Conservation (phyloP, 331 rosid genomes). For the Pyrus hybrid region DNA sequence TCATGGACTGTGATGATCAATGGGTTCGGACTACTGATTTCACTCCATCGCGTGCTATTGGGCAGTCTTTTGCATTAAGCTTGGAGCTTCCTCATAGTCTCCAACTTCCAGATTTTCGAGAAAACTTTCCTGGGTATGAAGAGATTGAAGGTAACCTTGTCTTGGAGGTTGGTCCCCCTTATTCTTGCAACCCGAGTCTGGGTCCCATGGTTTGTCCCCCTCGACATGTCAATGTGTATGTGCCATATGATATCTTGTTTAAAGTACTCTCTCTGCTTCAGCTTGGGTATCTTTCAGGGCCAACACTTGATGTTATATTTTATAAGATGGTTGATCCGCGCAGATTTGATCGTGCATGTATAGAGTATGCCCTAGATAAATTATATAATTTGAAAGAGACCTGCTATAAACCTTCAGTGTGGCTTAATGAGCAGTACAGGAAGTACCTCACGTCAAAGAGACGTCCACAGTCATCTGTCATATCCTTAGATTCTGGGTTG, state of each 20-base stretch:
- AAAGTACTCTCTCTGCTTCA: constrained; percentile 59
- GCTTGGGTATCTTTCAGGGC: constrained; percentile 54
- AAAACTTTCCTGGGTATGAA: constrained; percentile 47
- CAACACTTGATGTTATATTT: constrained; percentile 32
- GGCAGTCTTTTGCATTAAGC: constrained; percentile 64
- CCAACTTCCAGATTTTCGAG: constrained; percentile 43
- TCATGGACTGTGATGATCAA: constrained; percentile 42
- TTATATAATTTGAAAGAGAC: constrained; percentile 36
- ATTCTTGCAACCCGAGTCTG: constrained; percentile 28
- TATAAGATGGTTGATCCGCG: constrained; percentile 49
- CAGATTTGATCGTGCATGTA: constrained; percentile 7
- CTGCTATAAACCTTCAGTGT: constrained; percentile 52
- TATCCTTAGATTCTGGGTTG: constrained; percentile 51
- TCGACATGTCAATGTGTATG: constrained; percentile 34
- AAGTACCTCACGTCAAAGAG: constrained; percentile 16
- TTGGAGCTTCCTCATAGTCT: constrained; percentile 40
- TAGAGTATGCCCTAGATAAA: constrained; percentile 48
- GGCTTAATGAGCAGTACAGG: constrained; percentile 44
- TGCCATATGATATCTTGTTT: constrained; percentile 58
- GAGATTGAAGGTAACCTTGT: constrained; percentile 26
- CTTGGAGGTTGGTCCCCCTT: constrained; percentile 32
- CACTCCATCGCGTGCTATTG: constrained; percentile 46
- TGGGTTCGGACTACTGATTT: constrained; percentile 73
- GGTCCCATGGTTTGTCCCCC: constrained; percentile 71
- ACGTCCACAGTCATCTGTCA: constrained; percentile 32